These are phyloP conservation scores for Hypholoma sublateritium DNA, from an alignment of 768 basidiomycete genomes.

Conservation along the genomic window DNA sequence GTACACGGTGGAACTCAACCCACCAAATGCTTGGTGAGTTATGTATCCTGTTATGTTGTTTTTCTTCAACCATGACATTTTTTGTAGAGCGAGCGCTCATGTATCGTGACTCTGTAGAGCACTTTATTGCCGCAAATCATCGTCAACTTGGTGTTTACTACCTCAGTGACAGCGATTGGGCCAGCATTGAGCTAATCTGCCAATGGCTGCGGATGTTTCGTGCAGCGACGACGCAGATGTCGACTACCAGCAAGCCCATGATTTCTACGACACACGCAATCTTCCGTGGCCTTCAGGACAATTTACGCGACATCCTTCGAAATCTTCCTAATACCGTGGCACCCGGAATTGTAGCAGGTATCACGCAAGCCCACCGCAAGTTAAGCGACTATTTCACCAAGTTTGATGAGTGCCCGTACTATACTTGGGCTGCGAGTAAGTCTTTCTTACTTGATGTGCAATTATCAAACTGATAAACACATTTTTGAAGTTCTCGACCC, in stretches of 20 bases:
- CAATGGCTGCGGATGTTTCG: conserved; percentile 28
- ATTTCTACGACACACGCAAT: conserved; percentile 14
- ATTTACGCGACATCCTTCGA: not conserved
- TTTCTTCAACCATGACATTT: not conserved
- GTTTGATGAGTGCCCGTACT: conserved; percentile 30
- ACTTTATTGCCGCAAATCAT: conserved; percentile 13
- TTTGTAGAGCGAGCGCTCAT: conserved; percentile 24
- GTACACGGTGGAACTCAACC: conserved; percentile 32
- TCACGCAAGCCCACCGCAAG: conserved; percentile 28
- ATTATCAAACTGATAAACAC: not conserved
- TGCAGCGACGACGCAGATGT: too few species aligned
- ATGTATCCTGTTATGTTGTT: too few species aligned
- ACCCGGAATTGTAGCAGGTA: conserved; percentile 16
- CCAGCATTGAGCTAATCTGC: conserved; percentile 17
- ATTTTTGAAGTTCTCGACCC: conserved; percentile 30
- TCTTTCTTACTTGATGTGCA: not conserved
- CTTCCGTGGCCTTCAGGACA: not conserved
- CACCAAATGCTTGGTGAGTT: conserved; percentile 31
- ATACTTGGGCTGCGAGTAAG: conserved; percentile 30
- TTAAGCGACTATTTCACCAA: conserved; percentile 32
- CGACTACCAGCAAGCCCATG: conserved; percentile 33
- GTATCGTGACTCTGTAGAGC: conserved; percentile 11
- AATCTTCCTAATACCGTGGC: not conserved
- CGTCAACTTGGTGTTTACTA: conserved; percentile 16
- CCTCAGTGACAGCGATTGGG: conserved; percentile 27